phyloP scores from a whole-genome alignment of 176 grass and related monocot genomes.

The Thalia dealbata region DNA sequence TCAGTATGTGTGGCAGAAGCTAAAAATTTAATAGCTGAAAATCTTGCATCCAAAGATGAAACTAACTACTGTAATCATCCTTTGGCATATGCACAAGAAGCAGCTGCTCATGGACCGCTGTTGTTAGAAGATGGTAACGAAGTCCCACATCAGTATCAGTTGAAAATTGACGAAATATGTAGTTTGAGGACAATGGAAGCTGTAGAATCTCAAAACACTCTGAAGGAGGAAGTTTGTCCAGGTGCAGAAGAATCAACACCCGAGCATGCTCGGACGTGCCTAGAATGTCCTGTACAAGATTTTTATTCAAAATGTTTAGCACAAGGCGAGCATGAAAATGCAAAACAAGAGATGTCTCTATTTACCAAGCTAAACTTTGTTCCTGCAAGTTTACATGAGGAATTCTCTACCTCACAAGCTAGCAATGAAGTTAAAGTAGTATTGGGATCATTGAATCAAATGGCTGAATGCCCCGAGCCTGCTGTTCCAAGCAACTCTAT shows the following conservation, averaged over 20 bases:
- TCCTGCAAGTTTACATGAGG: slow-evolving; percentile 4
- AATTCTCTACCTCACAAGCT: neutral
- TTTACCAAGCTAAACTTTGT: neutral
- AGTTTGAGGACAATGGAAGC: neutral
- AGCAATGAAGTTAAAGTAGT: too few species aligned
- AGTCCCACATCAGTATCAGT: neutral
- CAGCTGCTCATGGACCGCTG: neutral
- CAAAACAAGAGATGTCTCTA: neutral
- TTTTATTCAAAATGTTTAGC: neutral
- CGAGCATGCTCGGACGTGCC: neutral
- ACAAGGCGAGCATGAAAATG: neutral
- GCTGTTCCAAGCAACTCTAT: neutral
- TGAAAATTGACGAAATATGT: neutral
- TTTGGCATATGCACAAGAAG: neutral
- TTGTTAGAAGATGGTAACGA: neutral
- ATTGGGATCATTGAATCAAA: too few species aligned
- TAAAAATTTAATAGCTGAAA: neutral
- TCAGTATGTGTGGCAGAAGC: neutral
- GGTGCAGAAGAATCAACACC: neutral
- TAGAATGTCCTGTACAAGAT: neutral
- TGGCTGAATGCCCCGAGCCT: neutral
- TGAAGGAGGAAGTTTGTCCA: neutral
- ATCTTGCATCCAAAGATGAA: neutral
- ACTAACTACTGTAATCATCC: neutral
- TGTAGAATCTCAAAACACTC: too few species aligned